These are phyloP conservation scores for Wickerhamomyces chaumierensis DNA, from an alignment of 805 yeast species.

Conservation along the genomic window DNA sequence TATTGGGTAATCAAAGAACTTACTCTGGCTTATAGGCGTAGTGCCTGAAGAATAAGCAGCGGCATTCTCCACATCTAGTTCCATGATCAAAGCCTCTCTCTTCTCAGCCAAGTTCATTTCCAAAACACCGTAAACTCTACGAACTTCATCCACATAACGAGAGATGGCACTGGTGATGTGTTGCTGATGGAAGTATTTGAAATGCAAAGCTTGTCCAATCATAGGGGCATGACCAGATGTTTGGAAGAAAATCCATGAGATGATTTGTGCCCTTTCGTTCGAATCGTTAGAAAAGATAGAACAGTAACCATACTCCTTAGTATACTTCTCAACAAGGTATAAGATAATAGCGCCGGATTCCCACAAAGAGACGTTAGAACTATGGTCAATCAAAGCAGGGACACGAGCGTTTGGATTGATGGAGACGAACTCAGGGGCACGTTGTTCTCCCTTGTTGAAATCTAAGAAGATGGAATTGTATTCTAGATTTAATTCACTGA, in stretches of 20 bases:
- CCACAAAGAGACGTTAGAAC: constrained; percentile 74
- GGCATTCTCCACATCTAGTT: constrained; percentile 76
- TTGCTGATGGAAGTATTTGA: constrained; percentile 79
- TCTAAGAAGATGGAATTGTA: constrained; percentile 79
- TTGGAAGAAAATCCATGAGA: constrained; percentile 88
- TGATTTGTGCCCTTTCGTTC: constrained; percentile 73
- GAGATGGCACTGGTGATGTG: constrained; percentile 84
- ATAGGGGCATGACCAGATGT: constrained; percentile 98
- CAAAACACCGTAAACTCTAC: constrained; percentile 86
- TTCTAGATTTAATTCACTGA: constrained; percentile 70
- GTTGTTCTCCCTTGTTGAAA: constrained; percentile 80
- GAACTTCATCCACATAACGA: constrained; percentile 82
- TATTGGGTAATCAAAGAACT: constrained; percentile 85
- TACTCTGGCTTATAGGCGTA: constrained; percentile 72
- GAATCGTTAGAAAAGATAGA: constrained; percentile 72
- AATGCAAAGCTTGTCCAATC: constrained; percentile 95
- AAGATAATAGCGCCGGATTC: constrained; percentile 88
- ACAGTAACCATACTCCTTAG: constrained; percentile 57
- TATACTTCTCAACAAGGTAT: constrained; percentile 62
- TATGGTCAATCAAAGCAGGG: constrained; percentile 88
- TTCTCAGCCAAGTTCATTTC: constrained; percentile 93
- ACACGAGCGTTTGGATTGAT: constrained; percentile 94
- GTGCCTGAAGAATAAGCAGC: constrained; percentile 83
- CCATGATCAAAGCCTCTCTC: constrained; percentile 84
- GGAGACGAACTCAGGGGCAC: constrained; percentile 89